Base-by-base conservation (phyloP, 371 early-diverging fungal genomes). In the Basidiobolus meristosporus region DNA sequence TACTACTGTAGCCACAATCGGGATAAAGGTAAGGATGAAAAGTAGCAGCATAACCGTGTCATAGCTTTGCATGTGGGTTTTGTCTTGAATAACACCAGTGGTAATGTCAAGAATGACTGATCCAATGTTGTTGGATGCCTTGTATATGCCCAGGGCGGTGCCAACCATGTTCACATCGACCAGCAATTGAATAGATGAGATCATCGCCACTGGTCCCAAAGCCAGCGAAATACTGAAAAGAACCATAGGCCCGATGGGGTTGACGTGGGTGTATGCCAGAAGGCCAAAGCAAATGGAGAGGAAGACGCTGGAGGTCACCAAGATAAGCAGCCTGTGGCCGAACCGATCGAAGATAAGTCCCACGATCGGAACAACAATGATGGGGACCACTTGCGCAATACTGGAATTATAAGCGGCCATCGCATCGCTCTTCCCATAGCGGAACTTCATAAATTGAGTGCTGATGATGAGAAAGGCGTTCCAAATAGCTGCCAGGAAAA, bases 401-500 rank as follows among this genome's bases (percentile, higher is more conserved):
- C 72, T 73, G 3, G 81, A 77, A 5, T 59, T 60, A 40, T 62
- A 66, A n/a, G 79, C 79, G 4, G 81, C 75, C 12, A 59, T 36
- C 0, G 46, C 42, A 41, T 78, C 67, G 19, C 42, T 43, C 31
- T 60, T 62, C 16, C 59, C 61, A 45, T 70, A 76, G 15, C 68
- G 56, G 22, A 70, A 52, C 46, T 75, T 77, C 16, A 17, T 23
- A 21, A 22, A 31, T 40, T 50, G 63, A 61, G 64, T 63, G 42
- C 73, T 70, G 42, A 80, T 74, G 44, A 76, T 76, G 29, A 79
- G 46, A 45, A 78, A 80, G 46, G 68, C 68, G 39, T 65, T 80
- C 79, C 81, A 80, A 7, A 56, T 60, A 39, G 70, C 70, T n/a
- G 77, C 78, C n/a, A 80, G 48, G 2, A 65, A 48, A 40, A 79